A percentile compares a stretch with the other conserved stretches of the same genome.
Conservation (phyloP, 352 stramenopile genomes). For the Phytophthora fragariaefolia region DNA sequence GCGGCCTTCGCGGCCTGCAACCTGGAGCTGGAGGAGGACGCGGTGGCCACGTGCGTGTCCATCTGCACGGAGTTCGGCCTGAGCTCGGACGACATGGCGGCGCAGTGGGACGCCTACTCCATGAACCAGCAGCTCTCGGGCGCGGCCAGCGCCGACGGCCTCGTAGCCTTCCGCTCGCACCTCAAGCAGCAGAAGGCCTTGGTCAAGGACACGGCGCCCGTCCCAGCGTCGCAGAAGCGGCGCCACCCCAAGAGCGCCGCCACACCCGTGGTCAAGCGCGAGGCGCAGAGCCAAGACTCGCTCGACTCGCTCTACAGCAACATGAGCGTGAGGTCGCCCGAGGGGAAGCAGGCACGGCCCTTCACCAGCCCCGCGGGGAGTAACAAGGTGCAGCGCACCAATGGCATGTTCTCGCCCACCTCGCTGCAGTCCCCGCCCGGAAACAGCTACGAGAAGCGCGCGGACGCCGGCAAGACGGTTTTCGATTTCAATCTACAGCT, state of each 20-base stretch:
- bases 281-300: conserved; percentile 60
- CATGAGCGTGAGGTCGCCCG: conserved; percentile 70
- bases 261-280: conserved; percentile 74
- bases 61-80: conserved; percentile 83
- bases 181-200: conserved; percentile 63
- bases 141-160: conserved; percentile 58
- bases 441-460: conserved; percentile 77
- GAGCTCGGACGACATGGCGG: conserved; percentile 77
- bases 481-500: conserved; percentile 83
- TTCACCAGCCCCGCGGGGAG: conserved; percentile 61
- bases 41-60: conserved; percentile 64
- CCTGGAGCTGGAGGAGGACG: conserved; percentile 76
- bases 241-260: conserved; percentile 47
- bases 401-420: conserved; percentile 75
- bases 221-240: conserved; percentile 47
- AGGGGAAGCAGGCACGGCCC: conserved; percentile 69
- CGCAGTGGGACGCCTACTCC: conserved; percentile 86
- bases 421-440: conserved; percentile 77
- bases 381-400: conserved; percentile 75
- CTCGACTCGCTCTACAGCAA: conserved; percentile 68
- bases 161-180: conserved; percentile 76
- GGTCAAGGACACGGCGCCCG: conserved; percentile 37
- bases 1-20: conserved; percentile 78
- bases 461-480: conserved; percentile 78
- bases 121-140: conserved; percentile 85